These are phyloP conservation scores for Bacterosira constricta DNA, from an alignment of 108 stramenopile genomes.

Conservation along the genomic window DNA sequence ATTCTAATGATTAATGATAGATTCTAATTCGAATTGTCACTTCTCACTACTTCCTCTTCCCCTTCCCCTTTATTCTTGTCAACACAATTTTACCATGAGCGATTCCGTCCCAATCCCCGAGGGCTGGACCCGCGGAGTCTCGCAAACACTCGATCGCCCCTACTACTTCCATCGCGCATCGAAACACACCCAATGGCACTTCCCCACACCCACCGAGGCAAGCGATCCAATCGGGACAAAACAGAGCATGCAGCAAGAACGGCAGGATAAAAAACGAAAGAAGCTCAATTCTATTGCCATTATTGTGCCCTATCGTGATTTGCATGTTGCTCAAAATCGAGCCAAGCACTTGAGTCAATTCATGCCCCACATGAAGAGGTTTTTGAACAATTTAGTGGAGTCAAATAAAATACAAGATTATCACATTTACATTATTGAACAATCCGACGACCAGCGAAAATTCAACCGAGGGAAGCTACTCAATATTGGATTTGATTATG, in stretches of 20 bases:
- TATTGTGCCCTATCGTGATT: constrained; percentile 96
- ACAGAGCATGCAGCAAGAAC: constrained; percentile 54
- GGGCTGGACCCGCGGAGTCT: constrained; percentile 81
- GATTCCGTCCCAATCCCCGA: constrained; percentile 61
- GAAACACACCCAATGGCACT: constrained; percentile 91
- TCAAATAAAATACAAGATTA: constrained; percentile 61
- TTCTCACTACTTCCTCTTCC: too few relatives aligned
- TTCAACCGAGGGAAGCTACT: constrained; percentile 99
- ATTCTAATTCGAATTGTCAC: too few relatives aligned
- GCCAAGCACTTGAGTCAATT: constrained; percentile 87
- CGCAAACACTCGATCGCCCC: constrained; percentile 69
- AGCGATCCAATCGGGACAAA: constrained; percentile 77
- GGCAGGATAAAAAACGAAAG: constrained; percentile 24
- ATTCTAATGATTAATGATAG: too few relatives aligned
- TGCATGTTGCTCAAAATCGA: constrained; percentile 90
- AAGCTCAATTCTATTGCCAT: constrained; percentile 75
- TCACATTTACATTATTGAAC: constrained; percentile 97
- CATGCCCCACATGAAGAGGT: constrained; percentile 91
- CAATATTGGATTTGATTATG: constrained; percentile 97
- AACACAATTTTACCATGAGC: constrained; percentile 12
- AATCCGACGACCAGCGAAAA: constrained; percentile 93
- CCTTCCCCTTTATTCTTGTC: too few relatives aligned
- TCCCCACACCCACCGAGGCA: constrained; percentile 83
- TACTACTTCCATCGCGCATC: constrained; percentile 80
- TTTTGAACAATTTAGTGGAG: constrained; percentile 55